phyloP scores from a whole-genome alignment of 305 asterid species.

The Solanum hybrid region DNA sequence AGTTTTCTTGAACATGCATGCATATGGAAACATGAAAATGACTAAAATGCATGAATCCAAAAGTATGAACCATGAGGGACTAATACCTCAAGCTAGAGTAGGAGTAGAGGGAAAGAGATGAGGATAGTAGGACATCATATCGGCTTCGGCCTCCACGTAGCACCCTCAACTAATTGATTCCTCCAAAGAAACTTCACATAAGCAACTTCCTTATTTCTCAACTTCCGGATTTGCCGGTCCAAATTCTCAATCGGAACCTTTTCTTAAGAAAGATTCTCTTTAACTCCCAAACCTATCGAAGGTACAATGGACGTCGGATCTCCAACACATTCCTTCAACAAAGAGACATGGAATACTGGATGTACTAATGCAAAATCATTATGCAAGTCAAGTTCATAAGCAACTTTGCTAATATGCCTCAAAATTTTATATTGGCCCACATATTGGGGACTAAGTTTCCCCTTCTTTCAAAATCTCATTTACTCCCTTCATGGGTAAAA shows the following conservation, averaged over 20 bases:
- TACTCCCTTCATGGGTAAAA: background rate
- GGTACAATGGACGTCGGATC: background rate
- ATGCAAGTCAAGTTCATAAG: background rate
- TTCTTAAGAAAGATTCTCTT: background rate
- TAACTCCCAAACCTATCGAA: background rate
- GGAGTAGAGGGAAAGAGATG: background rate
- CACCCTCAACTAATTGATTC: background rate
- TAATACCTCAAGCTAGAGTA: background rate
- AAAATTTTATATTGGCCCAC: background rate
- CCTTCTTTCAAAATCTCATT: background rate
- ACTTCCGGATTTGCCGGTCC: background rate
- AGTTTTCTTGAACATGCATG: background rate
- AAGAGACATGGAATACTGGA: background rate
- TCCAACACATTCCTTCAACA: background rate
- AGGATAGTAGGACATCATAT: background rate
- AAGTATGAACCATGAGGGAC: background rate
- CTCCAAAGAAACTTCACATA: background rate
- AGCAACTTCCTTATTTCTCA: background rate
- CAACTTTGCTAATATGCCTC: background rate
- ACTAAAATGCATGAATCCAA: background rate
- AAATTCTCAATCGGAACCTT: background rate
- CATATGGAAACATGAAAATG: background rate
- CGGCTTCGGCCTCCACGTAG: background rate
- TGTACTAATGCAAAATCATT: background rate
- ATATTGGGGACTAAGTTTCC: background rate